Evolutionary conservation across 2,329 filamentous ascomycete genomes (phyloP).

Genomic region (Atkinsonella texensis): DNA sequence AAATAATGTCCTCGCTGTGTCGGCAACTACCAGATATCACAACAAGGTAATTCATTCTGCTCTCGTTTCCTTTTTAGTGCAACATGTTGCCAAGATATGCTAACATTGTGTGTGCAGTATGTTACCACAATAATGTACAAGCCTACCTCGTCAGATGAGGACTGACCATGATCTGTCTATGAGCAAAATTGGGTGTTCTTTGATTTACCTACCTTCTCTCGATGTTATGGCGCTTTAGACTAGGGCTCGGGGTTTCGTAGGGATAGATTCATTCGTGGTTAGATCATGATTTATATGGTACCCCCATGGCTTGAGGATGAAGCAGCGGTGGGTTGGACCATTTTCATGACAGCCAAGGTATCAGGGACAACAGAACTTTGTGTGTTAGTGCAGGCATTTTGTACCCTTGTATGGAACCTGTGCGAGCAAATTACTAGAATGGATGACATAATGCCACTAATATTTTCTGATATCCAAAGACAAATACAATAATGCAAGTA

Average conservation of each 20-base stretch:
- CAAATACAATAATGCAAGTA: not conserved
- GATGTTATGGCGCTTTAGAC: not conserved
- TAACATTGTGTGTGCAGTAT: conserved; percentile 47
- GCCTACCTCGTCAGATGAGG: conserved; percentile 53
- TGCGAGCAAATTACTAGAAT: no score
- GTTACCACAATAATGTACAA: conserved; percentile 98
- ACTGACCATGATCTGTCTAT: conserved; percentile 9
- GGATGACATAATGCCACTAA: no score
- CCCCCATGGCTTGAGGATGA: not conserved
- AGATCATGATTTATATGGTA: not conserved
- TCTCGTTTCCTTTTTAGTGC: not conserved
- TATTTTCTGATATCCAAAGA: not conserved
- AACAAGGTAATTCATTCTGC: conserved; percentile 56
- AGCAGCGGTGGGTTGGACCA: not conserved
- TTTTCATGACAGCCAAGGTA: not conserved
- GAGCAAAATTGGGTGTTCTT: not conserved
- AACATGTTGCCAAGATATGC: not conserved
- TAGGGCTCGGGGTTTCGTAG: not conserved
- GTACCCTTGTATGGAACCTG: not conserved
- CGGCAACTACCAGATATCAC: conserved; percentile 93
- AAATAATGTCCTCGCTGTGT: conserved; percentile 87
- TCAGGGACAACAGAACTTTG: not conserved
- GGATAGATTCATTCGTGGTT: not conserved
- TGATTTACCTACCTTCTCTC: not conserved
- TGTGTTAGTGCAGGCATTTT: not conserved